Conservation (phyloP, 176 grass and related monocot species). For the Poa pratensis region DNA sequence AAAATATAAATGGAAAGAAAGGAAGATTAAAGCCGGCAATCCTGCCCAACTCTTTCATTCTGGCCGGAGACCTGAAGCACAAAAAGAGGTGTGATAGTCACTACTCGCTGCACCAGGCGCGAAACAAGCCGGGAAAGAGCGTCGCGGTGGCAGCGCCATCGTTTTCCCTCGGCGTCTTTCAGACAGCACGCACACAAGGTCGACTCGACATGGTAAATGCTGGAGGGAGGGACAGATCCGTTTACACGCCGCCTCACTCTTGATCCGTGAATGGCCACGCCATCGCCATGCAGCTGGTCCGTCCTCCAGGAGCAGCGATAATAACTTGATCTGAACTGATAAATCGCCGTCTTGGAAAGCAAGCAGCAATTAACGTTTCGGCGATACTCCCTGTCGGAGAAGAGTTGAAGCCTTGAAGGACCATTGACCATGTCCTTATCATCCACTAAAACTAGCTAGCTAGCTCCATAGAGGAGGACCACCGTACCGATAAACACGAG, state of each 20-base stretch:
- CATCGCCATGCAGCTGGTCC: background rate
- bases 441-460: background rate
- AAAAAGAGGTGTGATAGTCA: too few species aligned
- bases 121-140: too few species aligned
- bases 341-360: background rate
- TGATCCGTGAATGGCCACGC: background rate
- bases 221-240: too few species aligned
- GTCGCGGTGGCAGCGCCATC: too few species aligned
- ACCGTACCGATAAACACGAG: background rate
- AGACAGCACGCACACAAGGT: too few species aligned
- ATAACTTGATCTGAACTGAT: background rate
- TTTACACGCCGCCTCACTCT: too few species aligned
- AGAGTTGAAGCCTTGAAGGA: background rate
- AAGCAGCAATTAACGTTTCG: constrained; percentile 2
- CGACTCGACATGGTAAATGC: too few species aligned
- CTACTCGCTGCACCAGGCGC: too few species aligned
- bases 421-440: background rate
- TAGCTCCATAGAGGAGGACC: background rate
- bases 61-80: too few species aligned
- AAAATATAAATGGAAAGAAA: background rate
- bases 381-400: background rate
- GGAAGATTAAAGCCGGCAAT: background rate
- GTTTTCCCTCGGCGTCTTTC: too few species aligned
- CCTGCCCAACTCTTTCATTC: background rate
- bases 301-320: background rate